Conservation (phyloP, 176 grass and related monocot species). For the Carex pumila region DNA sequence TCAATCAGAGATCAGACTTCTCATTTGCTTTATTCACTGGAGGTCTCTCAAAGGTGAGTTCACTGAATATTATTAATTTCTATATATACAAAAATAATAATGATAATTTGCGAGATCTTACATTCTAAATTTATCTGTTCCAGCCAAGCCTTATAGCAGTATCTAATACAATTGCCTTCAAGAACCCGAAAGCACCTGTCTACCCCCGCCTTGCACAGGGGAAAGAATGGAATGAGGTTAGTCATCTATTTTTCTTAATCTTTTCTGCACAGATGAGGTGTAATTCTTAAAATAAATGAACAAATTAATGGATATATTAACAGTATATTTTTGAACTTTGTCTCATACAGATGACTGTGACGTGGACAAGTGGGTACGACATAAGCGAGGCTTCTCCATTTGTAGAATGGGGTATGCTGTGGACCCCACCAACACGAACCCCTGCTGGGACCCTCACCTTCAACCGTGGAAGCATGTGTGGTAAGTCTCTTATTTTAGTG, state of each 20-base stretch:
- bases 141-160: conserved; percentile 67
- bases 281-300: neutral
- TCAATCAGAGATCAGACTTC: conserved; percentile 80
- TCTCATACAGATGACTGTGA: conserved; percentile 72
- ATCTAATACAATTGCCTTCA: conserved; percentile 67
- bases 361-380: conserved; percentile 90
- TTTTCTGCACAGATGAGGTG: neutral
- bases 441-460: conserved; percentile 69
- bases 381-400: conserved; percentile 67
- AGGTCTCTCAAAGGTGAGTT: conserved; percentile 57
- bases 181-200: conserved; percentile 73
- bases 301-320: neutral
- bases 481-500: conserved; percentile 29
- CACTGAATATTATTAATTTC: neutral
- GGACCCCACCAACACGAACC: conserved; percentile 16
- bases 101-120: neutral
- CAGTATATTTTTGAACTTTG: neutral
- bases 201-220: conserved; percentile 77
- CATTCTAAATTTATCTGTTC: neutral
- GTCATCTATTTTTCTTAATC: neutral
- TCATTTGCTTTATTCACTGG: conserved; percentile 73
- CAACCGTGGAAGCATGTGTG: conserved; percentile 54
- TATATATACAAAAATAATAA: neutral
- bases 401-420: conserved; percentile 68
- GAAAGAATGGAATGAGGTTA: conserved; percentile 78